Percentiles rank a stretch among this genome's conserved stretches.
These are phyloP conservation scores for Oryza nivara DNA, from an alignment of 176 grass and related monocot genomes.

Conservation along the genomic window DNA sequence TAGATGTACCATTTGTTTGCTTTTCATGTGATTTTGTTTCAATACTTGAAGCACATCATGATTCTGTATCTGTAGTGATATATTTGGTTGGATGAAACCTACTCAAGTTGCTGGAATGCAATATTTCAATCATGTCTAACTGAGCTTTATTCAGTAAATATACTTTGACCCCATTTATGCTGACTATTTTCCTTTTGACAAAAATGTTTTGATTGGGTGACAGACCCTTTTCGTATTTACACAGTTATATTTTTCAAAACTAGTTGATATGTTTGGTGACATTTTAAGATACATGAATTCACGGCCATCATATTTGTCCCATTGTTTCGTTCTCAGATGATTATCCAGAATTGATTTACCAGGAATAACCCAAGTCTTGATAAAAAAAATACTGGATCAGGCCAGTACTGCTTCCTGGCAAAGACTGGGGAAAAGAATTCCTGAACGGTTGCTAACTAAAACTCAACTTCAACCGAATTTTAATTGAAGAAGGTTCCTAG, in stretches of 20 bases:
- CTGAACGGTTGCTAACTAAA: not conserved
- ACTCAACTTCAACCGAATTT: not conserved
- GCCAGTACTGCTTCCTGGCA: not conserved
- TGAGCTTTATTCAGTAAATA: conserved; percentile 20
- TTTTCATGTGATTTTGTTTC: not conserved
- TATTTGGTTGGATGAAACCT: conserved; percentile 32
- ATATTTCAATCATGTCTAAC: not conserved
- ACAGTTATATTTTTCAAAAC: not conserved
- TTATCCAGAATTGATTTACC: not conserved
- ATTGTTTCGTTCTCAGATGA: not conserved
- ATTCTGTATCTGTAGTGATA: not conserved
- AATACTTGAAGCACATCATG: not conserved
- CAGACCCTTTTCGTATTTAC: not conserved
- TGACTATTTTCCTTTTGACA: not conserved
- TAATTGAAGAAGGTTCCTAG: not conserved
- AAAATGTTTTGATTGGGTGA: not conserved
- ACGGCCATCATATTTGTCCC: not conserved
- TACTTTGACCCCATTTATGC: conserved; percentile 7
- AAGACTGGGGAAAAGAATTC: not conserved
- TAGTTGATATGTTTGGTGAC: not conserved
- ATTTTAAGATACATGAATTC: not conserved
- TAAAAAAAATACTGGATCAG: not conserved
- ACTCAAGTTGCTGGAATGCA: conserved; percentile 15
- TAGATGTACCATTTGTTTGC: not conserved
- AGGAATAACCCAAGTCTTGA: not conserved